Conservation (phyloP, 2,329 filamentous ascomycete genomes). For the Polychaeton citri region DNA sequence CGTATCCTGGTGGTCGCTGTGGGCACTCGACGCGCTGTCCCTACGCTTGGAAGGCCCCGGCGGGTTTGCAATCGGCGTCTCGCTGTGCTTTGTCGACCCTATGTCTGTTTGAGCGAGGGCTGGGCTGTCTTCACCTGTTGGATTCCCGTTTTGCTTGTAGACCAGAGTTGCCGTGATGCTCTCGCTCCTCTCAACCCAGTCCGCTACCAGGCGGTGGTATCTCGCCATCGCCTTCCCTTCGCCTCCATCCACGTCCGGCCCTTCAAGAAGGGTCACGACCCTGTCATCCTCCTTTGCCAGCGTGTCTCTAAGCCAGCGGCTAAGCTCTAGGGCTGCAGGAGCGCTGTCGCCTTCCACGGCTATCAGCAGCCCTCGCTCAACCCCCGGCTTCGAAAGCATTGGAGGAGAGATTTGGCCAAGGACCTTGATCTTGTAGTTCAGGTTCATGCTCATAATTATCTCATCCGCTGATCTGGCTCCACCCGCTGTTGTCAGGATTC, state of each 20-base stretch:
- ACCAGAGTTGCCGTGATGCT: conserved; percentile 47
- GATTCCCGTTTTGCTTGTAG: conserved; percentile 2
- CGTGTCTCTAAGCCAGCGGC: conserved; percentile 46
- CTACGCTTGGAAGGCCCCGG: not conserved
- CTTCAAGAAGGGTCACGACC: conserved; percentile 35
- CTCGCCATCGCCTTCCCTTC: conserved; percentile 24
- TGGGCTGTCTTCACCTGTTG: conserved; percentile 1
- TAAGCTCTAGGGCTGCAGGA: conserved; percentile 51
- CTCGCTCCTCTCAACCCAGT: conserved; percentile 63
- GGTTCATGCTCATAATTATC: conserved; percentile 63
- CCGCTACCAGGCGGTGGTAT: conserved; percentile 46
- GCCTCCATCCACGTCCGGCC: conserved; percentile 29
- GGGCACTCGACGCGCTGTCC: not conserved
- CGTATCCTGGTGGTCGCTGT: not conserved
- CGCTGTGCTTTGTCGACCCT: not conserved
- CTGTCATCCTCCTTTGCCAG: conserved; percentile 41
- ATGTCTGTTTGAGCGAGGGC: conserved; percentile 5
- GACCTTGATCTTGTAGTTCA: conserved; percentile 62
- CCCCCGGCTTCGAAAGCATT: conserved; percentile 27
- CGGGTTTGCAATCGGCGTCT: too few relatives aligned
- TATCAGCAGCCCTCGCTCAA: conserved; percentile 59
- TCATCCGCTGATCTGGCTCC: conserved; percentile 25
- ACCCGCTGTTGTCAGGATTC: conserved; percentile 6
- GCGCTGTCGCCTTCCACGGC: conserved; percentile 64
- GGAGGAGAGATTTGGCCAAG: conserved; percentile 65